Evolutionary conservation across 108 stramenopile genomes (phyloP).

Genomic region (Fistulifera solaris): DNA sequence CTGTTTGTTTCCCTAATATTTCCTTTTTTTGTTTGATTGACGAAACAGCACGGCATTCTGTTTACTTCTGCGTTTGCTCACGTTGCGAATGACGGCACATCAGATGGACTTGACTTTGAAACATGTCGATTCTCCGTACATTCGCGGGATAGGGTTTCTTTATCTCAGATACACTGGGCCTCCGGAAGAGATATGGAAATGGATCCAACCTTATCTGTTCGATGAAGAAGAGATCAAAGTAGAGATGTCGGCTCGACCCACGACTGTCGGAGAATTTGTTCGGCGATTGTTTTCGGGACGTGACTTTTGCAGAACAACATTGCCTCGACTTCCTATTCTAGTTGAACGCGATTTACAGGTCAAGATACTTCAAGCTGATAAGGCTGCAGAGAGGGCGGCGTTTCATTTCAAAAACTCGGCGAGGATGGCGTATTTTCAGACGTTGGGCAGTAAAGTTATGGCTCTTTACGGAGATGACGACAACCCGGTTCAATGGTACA

Average conservation of each 20-base stretch:
- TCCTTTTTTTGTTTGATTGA: neutral
- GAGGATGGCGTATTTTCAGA: constrained; percentile 65
- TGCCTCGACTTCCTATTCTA: constrained; percentile 88
- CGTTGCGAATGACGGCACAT: constrained; percentile 80
- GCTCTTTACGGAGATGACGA: constrained; percentile 95
- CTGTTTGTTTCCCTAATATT: neutral
- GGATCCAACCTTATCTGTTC: constrained; percentile 85
- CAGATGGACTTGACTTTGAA: constrained; percentile 87
- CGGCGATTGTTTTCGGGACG: constrained; percentile 57
- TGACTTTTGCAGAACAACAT: constrained; percentile 87
- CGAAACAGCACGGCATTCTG: constrained; percentile 77
- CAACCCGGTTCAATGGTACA: constrained; percentile 94
- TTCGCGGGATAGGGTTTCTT: constrained; percentile 90
- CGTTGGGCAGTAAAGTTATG: constrained; percentile 55
- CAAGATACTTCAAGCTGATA: constrained; percentile 80
- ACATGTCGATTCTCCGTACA: constrained; percentile 85
- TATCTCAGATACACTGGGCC: constrained; percentile 90
- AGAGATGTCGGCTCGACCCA: constrained; percentile 9
- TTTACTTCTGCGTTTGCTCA: constrained; percentile 85
- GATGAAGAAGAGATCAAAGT: constrained; percentile 75
- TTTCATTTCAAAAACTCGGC: constrained; percentile 39
- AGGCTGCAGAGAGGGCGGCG: constrained; percentile 76
- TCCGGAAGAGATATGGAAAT: constrained; percentile 71
- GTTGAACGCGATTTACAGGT: constrained; percentile 90
- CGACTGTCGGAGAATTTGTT: constrained; percentile 76